Conservation (phyloP, 345 rosid genomes). For the Eucalyptus curtisii region DNA sequence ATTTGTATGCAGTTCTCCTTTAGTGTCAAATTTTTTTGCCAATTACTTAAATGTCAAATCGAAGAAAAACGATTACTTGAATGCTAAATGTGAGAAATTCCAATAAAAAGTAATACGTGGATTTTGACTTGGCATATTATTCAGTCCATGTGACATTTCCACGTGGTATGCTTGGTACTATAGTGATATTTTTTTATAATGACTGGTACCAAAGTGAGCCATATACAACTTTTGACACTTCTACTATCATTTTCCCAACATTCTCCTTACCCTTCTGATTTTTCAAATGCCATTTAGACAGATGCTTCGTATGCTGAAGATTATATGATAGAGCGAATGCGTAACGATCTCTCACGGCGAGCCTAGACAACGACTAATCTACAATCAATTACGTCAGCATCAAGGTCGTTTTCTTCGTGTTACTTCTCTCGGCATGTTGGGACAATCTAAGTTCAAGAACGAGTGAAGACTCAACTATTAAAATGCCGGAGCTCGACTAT, state of each 20-base stretch:
- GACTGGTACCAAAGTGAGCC: too few relatives aligned
- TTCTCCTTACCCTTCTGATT: not conserved
- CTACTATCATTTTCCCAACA: too few relatives aligned
- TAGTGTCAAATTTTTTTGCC: too few relatives aligned
- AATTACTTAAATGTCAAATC: too few relatives aligned
- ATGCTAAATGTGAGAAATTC: too few relatives aligned
- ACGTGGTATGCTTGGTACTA: too few relatives aligned
- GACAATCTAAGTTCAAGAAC: not conserved
- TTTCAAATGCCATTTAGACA: not conserved
- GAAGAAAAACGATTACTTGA: too few relatives aligned
- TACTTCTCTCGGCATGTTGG: not conserved
- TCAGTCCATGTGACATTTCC: too few relatives aligned
- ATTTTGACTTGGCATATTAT: too few relatives aligned
- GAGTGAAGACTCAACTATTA: not conserved
- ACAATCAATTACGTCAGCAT: not conserved
- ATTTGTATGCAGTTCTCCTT: too few relatives aligned
- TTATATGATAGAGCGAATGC: not conserved
- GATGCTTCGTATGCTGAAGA: not conserved
- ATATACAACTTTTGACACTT: too few relatives aligned
- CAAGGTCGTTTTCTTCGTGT: not conserved
- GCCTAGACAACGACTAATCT: not conserved
- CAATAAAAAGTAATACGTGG: fast-evolving
- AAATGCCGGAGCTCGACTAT: not conserved
- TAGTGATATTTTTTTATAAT: too few relatives aligned
- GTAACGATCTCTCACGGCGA: not conserved